Conservation (phyloP, 768 basidiomycete species). For the Ephemerocybe angulata region DNA sequence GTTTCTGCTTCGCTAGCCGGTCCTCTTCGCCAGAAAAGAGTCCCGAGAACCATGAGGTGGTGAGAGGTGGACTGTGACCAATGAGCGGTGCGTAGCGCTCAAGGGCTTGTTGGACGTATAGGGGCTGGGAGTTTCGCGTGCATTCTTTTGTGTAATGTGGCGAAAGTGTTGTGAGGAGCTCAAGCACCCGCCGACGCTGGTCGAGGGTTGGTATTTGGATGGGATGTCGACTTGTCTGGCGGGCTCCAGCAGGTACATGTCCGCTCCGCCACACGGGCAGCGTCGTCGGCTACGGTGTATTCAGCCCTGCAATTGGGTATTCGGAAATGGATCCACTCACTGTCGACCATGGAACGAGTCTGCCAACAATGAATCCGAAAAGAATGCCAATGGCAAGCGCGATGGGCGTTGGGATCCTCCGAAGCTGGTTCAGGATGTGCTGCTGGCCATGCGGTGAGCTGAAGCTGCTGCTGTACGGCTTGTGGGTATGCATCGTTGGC, state of each 20-base stretch:
- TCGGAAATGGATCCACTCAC: constrained; percentile 18
- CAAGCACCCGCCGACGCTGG: constrained; percentile 82
- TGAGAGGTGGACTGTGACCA: constrained; percentile 64
- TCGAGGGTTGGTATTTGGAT: constrained; percentile 75
- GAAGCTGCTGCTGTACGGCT: neutral
- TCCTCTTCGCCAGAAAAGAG: constrained; percentile 37
- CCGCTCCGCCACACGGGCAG: constrained; percentile 51
- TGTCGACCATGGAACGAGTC: constrained; percentile 46
- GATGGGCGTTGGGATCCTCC: constrained; percentile 49
- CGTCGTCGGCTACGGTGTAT: neutral
- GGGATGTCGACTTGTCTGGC: constrained; percentile 55
- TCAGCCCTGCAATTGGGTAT: no score
- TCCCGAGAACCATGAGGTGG: constrained; percentile 57
- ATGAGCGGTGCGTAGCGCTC: constrained; percentile 84
- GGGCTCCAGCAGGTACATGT: constrained; percentile 47
- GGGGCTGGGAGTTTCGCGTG: constrained; percentile 75
- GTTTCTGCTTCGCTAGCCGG: constrained; percentile 34
- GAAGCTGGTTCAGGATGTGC: constrained; percentile 27
- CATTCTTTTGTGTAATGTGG: constrained; percentile 94
- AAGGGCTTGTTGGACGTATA: constrained; percentile 79
- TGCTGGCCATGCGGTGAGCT: neutral
- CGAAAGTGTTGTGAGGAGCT: constrained; percentile 81
- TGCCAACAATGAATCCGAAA: constrained; percentile 56
- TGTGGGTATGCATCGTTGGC: neutral
- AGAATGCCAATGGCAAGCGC: constrained; percentile 61